These are phyloP conservation scores for Crithidia acanthocephali DNA, from an alignment of 208 protist genomes.

Conservation along the genomic window DNA sequence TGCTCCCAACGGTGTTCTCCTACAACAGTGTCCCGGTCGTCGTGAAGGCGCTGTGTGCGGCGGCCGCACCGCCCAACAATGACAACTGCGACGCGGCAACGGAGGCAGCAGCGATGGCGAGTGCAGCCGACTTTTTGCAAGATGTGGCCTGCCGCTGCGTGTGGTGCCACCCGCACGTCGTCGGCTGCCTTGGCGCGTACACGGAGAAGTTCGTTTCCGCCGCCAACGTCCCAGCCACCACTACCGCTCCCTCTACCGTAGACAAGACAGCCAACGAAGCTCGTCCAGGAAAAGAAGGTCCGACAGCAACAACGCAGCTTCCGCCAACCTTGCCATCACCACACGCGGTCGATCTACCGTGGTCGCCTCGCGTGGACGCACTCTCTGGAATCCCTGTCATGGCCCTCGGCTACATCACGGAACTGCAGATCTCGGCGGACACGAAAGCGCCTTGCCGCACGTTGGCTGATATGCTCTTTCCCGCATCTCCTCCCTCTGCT, in stretches of 20 bases:
- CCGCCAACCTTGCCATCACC: neutral
- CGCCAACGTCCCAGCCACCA: neutral
- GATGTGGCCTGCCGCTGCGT: constrained; percentile 49
- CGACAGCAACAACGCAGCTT: too few species aligned
- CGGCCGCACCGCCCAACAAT: neutral
- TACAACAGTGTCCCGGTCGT: constrained; percentile 29
- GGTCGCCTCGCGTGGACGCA: constrained; percentile 3
- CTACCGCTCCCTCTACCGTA: neutral
- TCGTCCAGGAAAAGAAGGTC: too few species aligned
- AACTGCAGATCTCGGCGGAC: constrained; percentile 18
- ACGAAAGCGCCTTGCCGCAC: constrained; percentile 6
- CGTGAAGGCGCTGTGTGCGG: constrained; percentile 24
- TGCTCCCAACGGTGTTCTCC: constrained; percentile 21
- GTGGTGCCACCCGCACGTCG: constrained; percentile 74
- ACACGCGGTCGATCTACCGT: constrained; percentile 11
- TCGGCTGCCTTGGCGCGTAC: constrained; percentile 62
- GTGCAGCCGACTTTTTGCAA: constrained; percentile 56
- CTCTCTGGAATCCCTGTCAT: constrained; percentile 26
- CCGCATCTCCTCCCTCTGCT: constrained; percentile 10
- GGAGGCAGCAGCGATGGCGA: constrained; percentile 23
- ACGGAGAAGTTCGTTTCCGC: constrained; percentile 51
- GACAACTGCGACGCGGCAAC: constrained; percentile 11
- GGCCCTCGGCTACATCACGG: constrained; percentile 47
- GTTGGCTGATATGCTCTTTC: constrained; percentile 54
- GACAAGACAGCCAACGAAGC: neutral